Conservation (phyloP, 2,329 filamentous ascomycete species). For the Emmonsia crescens region DNA sequence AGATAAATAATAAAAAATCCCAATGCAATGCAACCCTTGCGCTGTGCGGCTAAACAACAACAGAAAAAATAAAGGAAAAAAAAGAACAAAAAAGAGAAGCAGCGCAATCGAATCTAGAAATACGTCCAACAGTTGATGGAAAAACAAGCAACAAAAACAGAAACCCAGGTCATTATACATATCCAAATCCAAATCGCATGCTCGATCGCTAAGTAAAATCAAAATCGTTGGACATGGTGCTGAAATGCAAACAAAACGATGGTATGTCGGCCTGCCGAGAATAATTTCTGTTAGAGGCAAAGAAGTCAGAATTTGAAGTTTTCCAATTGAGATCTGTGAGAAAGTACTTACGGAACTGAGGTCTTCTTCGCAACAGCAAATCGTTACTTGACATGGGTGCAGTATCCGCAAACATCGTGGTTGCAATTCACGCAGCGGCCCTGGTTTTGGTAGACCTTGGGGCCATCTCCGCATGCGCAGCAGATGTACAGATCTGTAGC, state of each 20-base stretch:
- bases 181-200: neutral
- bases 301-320: neutral
- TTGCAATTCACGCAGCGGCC: slow-evolving; percentile 24
- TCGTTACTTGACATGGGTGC: slow-evolving; percentile 21
- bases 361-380: neutral
- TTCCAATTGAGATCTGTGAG: neutral
- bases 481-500: slow-evolving; percentile 26
- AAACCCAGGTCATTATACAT: neutral
- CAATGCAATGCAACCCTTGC: neutral
- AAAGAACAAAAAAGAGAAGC: neutral
- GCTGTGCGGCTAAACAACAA: neutral
- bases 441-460: slow-evolving; percentile 27
- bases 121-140: neutral
- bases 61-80: neutral
- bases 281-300: neutral
- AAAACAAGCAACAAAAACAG: neutral
- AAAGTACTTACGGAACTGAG: neutral
- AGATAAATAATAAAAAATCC: neutral
- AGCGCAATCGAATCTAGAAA: neutral
- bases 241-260: neutral
- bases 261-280: neutral
- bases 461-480: slow-evolving; percentile 30
- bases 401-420: slow-evolving; percentile 22
- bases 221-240: neutral
- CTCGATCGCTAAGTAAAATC: neutral